A percentile compares a stretch with the other conserved stretches of the same genome.
Conservation (phyloP, 306 rosid species). For the Sphenostylis stenocarpa region DNA sequence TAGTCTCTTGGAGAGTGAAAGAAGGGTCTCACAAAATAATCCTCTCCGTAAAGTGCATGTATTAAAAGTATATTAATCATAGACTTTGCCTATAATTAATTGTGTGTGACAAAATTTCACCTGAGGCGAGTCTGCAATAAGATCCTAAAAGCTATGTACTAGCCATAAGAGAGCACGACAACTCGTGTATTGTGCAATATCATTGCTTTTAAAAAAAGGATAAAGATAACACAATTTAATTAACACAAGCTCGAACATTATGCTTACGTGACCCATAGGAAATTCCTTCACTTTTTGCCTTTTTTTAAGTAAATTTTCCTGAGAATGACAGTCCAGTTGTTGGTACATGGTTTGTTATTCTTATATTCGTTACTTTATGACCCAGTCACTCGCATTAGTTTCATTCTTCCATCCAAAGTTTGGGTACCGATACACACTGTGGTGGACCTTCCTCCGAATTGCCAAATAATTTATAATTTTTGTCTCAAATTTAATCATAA, state of each 20-base stretch:
- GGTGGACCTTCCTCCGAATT: too few species aligned
- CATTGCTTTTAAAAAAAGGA: neutral
- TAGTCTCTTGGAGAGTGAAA: too few species aligned
- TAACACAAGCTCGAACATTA: neutral
- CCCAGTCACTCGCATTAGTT: neutral
- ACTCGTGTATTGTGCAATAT: neutral
- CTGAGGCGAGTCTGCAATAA: neutral
- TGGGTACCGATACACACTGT: neutral
- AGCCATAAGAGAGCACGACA: neutral
- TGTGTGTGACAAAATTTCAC: too few species aligned
- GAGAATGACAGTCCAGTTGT: neutral
- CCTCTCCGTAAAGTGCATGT: too few species aligned
- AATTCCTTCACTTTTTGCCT: slow-evolving; percentile 14
- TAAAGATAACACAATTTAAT: neutral
- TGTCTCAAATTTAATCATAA: too few species aligned
- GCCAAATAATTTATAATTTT: neutral
- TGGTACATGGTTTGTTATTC: neutral
- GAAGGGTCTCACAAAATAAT: too few species aligned
- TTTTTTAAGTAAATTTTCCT: neutral
- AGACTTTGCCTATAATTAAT: too few species aligned
- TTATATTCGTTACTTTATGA: slow-evolving; percentile 21
- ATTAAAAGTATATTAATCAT: too few species aligned
- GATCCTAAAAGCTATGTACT: neutral
- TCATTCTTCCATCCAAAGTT: neutral
- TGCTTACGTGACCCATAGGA: slow-evolving; percentile 23